These are phyloP conservation scores for Xylariaceae sp. DNA, from an alignment of 2,329 filamentous ascomycete genomes.

Conservation along the genomic window DNA sequence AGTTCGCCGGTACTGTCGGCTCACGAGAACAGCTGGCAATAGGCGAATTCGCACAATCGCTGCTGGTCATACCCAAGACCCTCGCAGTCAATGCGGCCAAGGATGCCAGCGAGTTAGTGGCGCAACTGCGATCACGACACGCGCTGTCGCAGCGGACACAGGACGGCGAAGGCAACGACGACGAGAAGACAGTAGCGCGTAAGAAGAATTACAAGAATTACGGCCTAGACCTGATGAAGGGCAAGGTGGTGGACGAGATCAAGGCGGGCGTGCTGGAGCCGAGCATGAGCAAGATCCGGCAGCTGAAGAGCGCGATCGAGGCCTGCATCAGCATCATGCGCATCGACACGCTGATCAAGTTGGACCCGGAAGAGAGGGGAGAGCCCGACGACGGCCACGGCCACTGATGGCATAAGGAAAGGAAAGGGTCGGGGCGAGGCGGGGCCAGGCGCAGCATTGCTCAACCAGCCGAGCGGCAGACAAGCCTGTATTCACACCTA, in stretches of 20 bases:
- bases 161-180: slow-evolving; percentile 74
- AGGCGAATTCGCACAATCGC: slow-evolving; percentile 90
- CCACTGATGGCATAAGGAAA: slow-evolving; percentile 63
- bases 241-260: slow-evolving; percentile 85
- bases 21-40: slow-evolving; percentile 97
- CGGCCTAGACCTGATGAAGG: slow-evolving; percentile 80
- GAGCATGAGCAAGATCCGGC: slow-evolving; percentile 95
- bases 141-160: slow-evolving; percentile 87
- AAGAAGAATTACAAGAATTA: slow-evolving; percentile 99
- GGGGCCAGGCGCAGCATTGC: too few relatives aligned
- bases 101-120: slow-evolving; percentile 89
- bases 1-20: slow-evolving; percentile 94
- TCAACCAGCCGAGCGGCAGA: too few relatives aligned
- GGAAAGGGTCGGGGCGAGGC: too few relatives aligned
- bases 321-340: slow-evolving; percentile 99
- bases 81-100: slow-evolving; percentile 95
- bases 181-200: slow-evolving; percentile 82
- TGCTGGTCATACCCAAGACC: slow-evolving; percentile 92
- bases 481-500: too few relatives aligned
- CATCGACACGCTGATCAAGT: slow-evolving; percentile 96
- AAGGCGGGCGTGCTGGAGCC: slow-evolving; percentile 95
- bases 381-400: slow-evolving; percentile 79
- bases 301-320: slow-evolving; percentile 97
- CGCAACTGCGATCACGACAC: slow-evolving; percentile 89
- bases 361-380: slow-evolving; percentile 78